phyloP scores from a whole-genome alignment of 495 filamentous ascomycete genomes.

The Pseudevernia furfuracea region DNA sequence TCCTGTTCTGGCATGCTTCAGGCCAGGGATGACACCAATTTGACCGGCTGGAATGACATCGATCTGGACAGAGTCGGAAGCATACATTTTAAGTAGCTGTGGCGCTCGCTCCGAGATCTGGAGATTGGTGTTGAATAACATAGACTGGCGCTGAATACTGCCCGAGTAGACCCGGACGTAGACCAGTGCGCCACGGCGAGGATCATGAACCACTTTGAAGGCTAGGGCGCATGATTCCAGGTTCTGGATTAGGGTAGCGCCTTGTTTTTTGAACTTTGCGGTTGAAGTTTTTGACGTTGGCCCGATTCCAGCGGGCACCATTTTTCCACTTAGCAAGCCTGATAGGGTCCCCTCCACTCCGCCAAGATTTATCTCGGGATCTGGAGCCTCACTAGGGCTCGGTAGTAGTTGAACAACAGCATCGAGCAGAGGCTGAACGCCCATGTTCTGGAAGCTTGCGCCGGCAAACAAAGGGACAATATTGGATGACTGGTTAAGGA shows the following conservation, averaged over 20 bases:
- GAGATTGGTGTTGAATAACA: conserved; percentile 83
- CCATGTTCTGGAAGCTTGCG: conserved; percentile 87
- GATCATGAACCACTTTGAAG: conserved; percentile 94
- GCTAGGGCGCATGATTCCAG: conserved; percentile 75
- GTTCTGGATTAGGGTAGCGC: conserved; percentile 39
- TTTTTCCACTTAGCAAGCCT: conserved; percentile 45
- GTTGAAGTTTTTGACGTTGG: conserved; percentile 28
- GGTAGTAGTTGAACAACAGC: conserved; percentile 81
- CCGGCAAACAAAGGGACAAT: conserved; percentile 86
- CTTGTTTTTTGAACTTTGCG: conserved; percentile 27
- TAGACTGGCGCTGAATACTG: conserved; percentile 58
- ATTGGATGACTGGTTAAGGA: conserved; percentile 52
- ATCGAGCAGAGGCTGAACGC: conserved; percentile 88
- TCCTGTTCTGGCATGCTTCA: conserved; percentile 85
- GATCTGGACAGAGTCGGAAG: conserved; percentile 78
- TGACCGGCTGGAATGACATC: conserved; percentile 73
- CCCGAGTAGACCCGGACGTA: conserved; percentile 92
- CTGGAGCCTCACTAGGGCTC: conserved; percentile 67
- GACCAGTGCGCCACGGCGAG: conserved; percentile 76
- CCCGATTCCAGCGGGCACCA: conserved; percentile 38
- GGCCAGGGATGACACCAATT: conserved; percentile 89
- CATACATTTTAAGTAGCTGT: conserved; percentile 84
- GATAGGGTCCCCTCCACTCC: conserved; percentile 42
- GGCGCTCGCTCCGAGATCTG: conserved; percentile 73
- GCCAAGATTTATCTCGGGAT: conserved; percentile 67